These are phyloP conservation scores for Bremia lactucae DNA, from an alignment of 352 stramenopile species.

Conservation along the genomic window DNA sequence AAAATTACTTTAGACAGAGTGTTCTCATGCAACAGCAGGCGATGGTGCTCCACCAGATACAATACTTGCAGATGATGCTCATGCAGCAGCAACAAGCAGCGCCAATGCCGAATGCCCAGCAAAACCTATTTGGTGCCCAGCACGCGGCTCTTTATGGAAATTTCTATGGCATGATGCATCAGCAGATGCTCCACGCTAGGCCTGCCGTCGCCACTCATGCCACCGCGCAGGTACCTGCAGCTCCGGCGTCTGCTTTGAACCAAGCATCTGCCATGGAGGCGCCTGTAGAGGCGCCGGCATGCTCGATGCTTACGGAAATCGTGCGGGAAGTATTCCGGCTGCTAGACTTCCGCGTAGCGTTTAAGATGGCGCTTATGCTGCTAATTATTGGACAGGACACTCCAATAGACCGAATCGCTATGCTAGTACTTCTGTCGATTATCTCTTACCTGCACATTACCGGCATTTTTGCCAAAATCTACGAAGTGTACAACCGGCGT, in stretches of 20 bases:
- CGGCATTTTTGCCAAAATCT: conserved; percentile 73
- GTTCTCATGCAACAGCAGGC: conserved; percentile 73
- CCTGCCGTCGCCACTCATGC: too few relatives aligned
- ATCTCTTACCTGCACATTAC: conserved; percentile 78
- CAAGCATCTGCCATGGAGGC: conserved; percentile 7
- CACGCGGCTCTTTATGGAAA: conserved; percentile 23
- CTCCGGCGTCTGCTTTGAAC: conserved; percentile 1
- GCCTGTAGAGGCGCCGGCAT: conserved; percentile 7
- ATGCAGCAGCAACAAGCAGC: conserved; percentile 23
- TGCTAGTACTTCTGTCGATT: conserved; percentile 63
- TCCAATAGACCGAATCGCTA: conserved; percentile 55
- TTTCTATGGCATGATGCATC: conserved; percentile 24
- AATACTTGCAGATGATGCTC: conserved; percentile 66
- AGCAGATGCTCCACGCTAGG: conserved; percentile 16
- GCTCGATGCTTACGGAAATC: conserved; percentile 31
- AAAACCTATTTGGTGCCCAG: conserved; percentile 9
- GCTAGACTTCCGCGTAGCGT: conserved; percentile 60
- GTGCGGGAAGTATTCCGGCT: conserved; percentile 44
- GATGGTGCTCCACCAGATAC: conserved; percentile 69
- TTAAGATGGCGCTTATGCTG: conserved; percentile 86
- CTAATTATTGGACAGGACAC: conserved; percentile 84
- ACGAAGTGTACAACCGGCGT: conserved; percentile 50
- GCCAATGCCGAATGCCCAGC: not conserved
- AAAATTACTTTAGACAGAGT: conserved; percentile 47
- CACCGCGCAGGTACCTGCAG: conserved; percentile 4